These are phyloP conservation scores for Cyclostephanos invisitatus DNA, from an alignment of 108 stramenopile species.

Conservation along the genomic window DNA sequence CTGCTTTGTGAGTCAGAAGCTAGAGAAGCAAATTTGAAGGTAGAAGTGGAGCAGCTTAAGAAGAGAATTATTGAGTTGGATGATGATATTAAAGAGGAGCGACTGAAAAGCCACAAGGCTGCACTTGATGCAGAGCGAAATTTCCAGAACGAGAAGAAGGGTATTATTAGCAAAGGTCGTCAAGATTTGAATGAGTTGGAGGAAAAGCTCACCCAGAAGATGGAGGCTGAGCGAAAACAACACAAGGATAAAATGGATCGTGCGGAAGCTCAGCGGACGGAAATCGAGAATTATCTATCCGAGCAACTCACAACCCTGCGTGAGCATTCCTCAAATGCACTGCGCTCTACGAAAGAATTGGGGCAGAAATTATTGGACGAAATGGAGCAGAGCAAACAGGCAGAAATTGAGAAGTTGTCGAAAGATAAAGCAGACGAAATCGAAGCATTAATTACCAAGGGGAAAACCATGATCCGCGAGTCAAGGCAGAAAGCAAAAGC, in stretches of 20 bases:
- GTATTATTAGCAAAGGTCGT: slow-evolving; percentile 35
- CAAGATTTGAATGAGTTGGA: slow-evolving; percentile 37
- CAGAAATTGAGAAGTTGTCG: slow-evolving; percentile 40
- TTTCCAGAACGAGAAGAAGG: slow-evolving; percentile 41
- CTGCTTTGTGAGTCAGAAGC: slow-evolving; percentile 26
- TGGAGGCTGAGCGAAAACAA: slow-evolving; percentile 31
- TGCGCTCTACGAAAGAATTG: slow-evolving; percentile 43
- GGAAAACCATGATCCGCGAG: slow-evolving; percentile 65
- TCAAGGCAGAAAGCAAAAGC: slow-evolving; percentile 49
- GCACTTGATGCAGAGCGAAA: slow-evolving; percentile 41
- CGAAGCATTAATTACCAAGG: slow-evolving; percentile 51
- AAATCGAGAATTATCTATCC: slow-evolving; percentile 33
- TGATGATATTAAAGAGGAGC: slow-evolving; percentile 48
- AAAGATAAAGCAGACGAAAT: slow-evolving; percentile 49
- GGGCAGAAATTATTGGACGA: slow-evolving; percentile 40
- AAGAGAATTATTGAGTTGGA: slow-evolving; percentile 22
- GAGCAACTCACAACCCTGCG: slow-evolving; percentile 31
- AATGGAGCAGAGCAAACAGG: slow-evolving; percentile 46
- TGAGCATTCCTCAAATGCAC: slow-evolving; percentile 26
- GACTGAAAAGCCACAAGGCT: slow-evolving; percentile 35
- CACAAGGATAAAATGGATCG: slow-evolving; percentile 51
- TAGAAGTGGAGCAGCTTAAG: slow-evolving; percentile 23
- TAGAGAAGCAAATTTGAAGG: slow-evolving; percentile 33
- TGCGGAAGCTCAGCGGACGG: slow-evolving; percentile 24
- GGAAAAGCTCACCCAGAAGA: slow-evolving; percentile 26